Conservation (phyloP, 176 grass and related monocot species). For the Dendrocalamus sinicus region DNA sequence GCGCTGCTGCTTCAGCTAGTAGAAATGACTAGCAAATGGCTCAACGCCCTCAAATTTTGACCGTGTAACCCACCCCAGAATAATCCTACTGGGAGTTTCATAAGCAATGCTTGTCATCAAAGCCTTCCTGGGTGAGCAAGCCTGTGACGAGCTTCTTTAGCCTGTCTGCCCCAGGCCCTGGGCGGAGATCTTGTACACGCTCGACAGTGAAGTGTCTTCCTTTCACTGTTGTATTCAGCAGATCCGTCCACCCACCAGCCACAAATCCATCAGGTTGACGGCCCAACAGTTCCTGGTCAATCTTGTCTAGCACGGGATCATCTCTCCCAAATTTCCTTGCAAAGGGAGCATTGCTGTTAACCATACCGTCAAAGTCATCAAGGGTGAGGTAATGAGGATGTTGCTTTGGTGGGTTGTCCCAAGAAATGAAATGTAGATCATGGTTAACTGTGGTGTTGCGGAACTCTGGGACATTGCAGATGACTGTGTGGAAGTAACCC, state of each 20-base stretch:
- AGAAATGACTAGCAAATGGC: conserved; percentile 47
- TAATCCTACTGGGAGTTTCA: conserved; percentile 52
- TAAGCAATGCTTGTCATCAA: conserved; percentile 81
- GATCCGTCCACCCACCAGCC: conserved; percentile 68
- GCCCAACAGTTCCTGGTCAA: conserved; percentile 76
- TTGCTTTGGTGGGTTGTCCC: conserved; percentile 99
- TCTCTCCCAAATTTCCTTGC: conserved; percentile 87
- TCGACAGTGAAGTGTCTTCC: conserved; percentile 54
- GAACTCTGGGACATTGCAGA: conserved; percentile 91
- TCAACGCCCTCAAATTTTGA: conserved; percentile 21
- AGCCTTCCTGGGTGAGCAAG: conserved; percentile 74
- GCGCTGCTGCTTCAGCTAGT: conserved; percentile 49
- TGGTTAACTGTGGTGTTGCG: conserved; percentile 92
- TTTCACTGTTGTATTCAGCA: conserved; percentile 59
- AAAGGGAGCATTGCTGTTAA: conserved; percentile 83
- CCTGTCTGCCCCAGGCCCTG: conserved; percentile 65
- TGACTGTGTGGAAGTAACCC: conserved; percentile 98
- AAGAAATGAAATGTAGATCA: conserved; percentile 96
- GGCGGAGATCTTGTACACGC: conserved; percentile 63
- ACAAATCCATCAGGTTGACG: conserved; percentile 64
- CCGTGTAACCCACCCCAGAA: conserved; percentile 42
- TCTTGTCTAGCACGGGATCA: conserved; percentile 87
- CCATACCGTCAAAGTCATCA: conserved; percentile 66
- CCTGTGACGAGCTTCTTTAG: conserved; percentile 75
- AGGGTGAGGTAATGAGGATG: conserved; percentile 87